Evolutionary conservation across 345 rosid species (phyloP).

Genomic region (Brassica nigra): DNA sequence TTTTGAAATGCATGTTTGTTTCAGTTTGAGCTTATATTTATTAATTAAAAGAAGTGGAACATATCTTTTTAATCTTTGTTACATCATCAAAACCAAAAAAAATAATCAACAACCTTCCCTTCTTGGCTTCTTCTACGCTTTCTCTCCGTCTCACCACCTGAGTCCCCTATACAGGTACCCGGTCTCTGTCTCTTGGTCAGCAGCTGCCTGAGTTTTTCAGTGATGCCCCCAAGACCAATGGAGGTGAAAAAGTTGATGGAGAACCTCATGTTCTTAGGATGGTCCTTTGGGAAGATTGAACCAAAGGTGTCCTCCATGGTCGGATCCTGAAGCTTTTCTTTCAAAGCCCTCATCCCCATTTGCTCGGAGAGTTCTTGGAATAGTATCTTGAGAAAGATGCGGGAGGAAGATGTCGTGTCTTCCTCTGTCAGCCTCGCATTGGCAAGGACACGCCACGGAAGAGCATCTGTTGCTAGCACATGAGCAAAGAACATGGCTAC

Average conservation of each 20-base stretch:
- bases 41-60: too few relatives aligned
- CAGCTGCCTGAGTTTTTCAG: constrained; percentile 50
- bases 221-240: constrained; percentile 77
- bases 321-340: constrained; percentile 62
- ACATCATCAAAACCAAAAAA: too few relatives aligned
- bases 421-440: constrained; percentile 65
- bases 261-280: constrained; percentile 62
- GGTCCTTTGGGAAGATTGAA: constrained; percentile 67
- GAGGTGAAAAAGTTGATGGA: constrained; percentile 73
- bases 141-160: too few relatives aligned
- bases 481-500: constrained; percentile 78
- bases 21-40: too few relatives aligned
- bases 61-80: too few relatives aligned
- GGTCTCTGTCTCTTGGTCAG: too few relatives aligned
- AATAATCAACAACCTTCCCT: too few relatives aligned
- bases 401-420: constrained; percentile 69
- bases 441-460: constrained; percentile 68
- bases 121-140: too few relatives aligned
- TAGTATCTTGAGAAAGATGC: constrained; percentile 69
- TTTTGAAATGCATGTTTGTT: too few relatives aligned
- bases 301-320: constrained; percentile 58
- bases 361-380: constrained; percentile 70
- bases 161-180: too few relatives aligned
- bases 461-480: constrained; percentile 61
- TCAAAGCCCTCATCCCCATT: constrained; percentile 56